Conservation (phyloP, 805 yeast species). For the Scheffersomyces ergatensis region DNA sequence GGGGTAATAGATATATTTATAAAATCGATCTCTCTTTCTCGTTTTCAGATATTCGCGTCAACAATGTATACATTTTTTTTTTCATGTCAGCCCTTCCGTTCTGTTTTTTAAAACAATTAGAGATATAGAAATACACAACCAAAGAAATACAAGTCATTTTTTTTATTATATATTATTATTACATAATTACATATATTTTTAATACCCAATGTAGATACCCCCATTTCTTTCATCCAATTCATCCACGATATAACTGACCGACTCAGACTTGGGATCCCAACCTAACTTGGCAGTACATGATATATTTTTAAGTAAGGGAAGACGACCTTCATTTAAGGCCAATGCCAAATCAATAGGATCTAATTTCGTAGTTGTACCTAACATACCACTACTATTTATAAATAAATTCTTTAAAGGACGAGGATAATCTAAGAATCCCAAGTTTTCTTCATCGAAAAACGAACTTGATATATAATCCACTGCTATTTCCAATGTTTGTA, state of each 20-base stretch:
- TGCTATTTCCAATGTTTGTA: slow-evolving; percentile 60
- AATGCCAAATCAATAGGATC: slow-evolving; percentile 87
- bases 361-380: slow-evolving; percentile 78
- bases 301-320: slow-evolving; percentile 65
- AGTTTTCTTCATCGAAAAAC: slow-evolving; percentile 33
- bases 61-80: no score
- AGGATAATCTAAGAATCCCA: slow-evolving; percentile 18
- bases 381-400: slow-evolving; percentile 80
- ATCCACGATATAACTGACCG: slow-evolving; percentile 50
- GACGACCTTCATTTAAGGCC: slow-evolving; percentile 74
- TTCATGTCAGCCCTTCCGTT: no score
- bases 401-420: slow-evolving; percentile 60
- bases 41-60: no score
- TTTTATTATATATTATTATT: no score
- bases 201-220: slow-evolving; percentile 58
- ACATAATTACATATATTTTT: background rate
- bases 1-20: no score
- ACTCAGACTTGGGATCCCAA: slow-evolving; percentile 64
- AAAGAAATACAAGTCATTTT: no score
- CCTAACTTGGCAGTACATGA: slow-evolving; percentile 76
- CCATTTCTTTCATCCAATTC: slow-evolving; percentile 75
- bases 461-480: slow-evolving; percentile 70
- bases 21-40: no score
- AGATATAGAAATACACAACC: no score
- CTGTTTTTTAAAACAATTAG: no score